A percentile compares a stretch with the other conserved stretches of the same genome.
phyloP scores from a whole-genome alignment of 1,284 basidiomycete species.

The Cutaneotrichosporon sp. region DNA sequence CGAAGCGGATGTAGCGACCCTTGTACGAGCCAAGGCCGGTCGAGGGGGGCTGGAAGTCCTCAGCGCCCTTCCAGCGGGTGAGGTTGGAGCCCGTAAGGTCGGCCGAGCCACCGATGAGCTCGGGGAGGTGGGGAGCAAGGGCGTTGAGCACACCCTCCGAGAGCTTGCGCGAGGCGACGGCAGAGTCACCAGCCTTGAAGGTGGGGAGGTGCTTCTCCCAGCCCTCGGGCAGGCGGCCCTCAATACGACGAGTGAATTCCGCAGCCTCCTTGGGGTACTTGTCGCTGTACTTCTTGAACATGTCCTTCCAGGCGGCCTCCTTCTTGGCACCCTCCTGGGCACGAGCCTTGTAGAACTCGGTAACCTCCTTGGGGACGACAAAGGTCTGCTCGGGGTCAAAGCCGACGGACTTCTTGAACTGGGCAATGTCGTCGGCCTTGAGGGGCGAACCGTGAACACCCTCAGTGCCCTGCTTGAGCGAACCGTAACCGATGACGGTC shows the following conservation, averaged over 20 bases:
- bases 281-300: conserved; percentile 65
- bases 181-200: conserved; percentile 67
- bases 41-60: conserved; percentile 85
- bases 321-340: conserved; percentile 67
- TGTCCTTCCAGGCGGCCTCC: conserved; percentile 69
- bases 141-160: conserved; percentile 83
- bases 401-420: conserved; percentile 78
- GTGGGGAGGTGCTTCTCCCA: conserved; percentile 84
- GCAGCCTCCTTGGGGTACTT: conserved; percentile 78
- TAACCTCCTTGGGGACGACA: conserved; percentile 69
- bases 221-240: conserved; percentile 71
- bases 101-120: conserved; percentile 82
- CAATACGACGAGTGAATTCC: conserved; percentile 77
- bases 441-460: conserved; percentile 88
- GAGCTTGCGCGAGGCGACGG: conserved; percentile 85
- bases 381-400: conserved; percentile 77
- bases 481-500: conserved; percentile 92
- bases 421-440: conserved; percentile 83
- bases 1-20: conserved; percentile 89
- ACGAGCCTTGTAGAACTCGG: conserved; percentile 62
- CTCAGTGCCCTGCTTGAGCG: conserved; percentile 84
- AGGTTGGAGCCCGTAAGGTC: conserved; percentile 90
- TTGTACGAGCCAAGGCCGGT: conserved; percentile 76
- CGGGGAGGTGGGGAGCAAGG: conserved; percentile 69
- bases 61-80: conserved; percentile 70